Conservation (phyloP, 371 early-diverging fungal species). For the Rhizomucor pusillus region DNA sequence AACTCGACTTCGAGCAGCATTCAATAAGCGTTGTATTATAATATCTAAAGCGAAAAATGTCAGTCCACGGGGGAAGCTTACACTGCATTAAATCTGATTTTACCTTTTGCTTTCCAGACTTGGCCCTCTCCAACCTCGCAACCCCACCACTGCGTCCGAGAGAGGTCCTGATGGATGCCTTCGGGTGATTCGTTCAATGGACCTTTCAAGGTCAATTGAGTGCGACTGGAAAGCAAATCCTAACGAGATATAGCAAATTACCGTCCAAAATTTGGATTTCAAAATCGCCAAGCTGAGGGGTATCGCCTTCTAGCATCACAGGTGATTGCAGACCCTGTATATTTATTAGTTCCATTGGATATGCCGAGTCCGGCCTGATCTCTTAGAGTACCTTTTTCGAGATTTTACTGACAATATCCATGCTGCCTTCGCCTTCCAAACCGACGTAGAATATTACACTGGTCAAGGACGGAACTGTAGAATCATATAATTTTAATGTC, state of each 20-base stretch:
- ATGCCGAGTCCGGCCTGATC: no score
- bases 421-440: constrained; percentile 64
- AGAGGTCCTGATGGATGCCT: constrained; percentile 26
- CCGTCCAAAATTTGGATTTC: constrained; percentile 58
- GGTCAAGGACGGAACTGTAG: constrained; percentile 21
- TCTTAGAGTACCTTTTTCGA: constrained; percentile 47
- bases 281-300: constrained; percentile 67
- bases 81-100: no score
- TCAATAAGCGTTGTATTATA: constrained; percentile 21
- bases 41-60: constrained; percentile 18
- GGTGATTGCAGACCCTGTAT: constrained; percentile 42
- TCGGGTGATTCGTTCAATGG: constrained; percentile 28
- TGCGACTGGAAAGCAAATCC: neutral
- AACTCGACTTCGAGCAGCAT: constrained; percentile 21
- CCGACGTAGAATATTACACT: constrained; percentile 66
- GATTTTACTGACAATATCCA: constrained; percentile 46
- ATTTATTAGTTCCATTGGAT: neutral
- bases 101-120: constrained; percentile 53
- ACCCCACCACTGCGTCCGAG: constrained; percentile 50
- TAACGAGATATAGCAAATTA: no score
- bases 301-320: constrained; percentile 53
- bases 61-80: no score
- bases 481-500: no score
- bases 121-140: constrained; percentile 33
- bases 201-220: constrained; percentile 10